Evolutionary conservation across 75 land plant genomes (phyloP), one percentile per base, ranked within the genome.

Genomic region (Cupressus sempervirens): DNA sequence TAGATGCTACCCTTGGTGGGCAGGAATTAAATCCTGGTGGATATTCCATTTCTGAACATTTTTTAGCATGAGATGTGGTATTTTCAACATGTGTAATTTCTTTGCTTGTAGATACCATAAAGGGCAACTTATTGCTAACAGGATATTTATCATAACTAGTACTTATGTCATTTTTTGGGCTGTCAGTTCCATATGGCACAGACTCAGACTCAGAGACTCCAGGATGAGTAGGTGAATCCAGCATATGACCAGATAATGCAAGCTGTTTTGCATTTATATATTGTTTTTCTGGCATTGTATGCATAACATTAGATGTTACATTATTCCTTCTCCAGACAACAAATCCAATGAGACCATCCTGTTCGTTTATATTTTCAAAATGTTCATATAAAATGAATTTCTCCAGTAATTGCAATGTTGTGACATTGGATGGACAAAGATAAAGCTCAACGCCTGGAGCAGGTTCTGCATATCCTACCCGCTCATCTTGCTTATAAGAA

Each of bases 391-490:
- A 74, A 30, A 94, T 82, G 58, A 90, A 88, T 87, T 90, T 91
- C 53, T 53, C 54, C 23, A 98, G 86, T 86, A 94, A 86, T 72
- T 92, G 91, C 53, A 86, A 43, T 26, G 89, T 91, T 53, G 41
- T 88, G 16, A 80, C 41, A 41, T 93, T 90, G 7, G 93, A 90
- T 2, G 99, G 97, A 36, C 96, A 94, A 53, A 98, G 82, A 73
- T 98, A 98, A 2, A 98, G 86, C 87, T 98, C 99, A 45, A 92
- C 89, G 1, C 99, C 99, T 16, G 94, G 85, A 73, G 86, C 91
- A 34, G 99, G 99, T 84, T 98, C 98, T 16, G 95, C 95, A 90
- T 87, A 92, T 16, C 99, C 99, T 30, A 96, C 90, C 75, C 99
- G 89, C 36, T 91, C 94, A 68, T 96, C 98, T 79, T 88, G 85